Base-by-base conservation (phyloP, 176 grass and related monocot species). In the Aechmea fasciata region DNA sequence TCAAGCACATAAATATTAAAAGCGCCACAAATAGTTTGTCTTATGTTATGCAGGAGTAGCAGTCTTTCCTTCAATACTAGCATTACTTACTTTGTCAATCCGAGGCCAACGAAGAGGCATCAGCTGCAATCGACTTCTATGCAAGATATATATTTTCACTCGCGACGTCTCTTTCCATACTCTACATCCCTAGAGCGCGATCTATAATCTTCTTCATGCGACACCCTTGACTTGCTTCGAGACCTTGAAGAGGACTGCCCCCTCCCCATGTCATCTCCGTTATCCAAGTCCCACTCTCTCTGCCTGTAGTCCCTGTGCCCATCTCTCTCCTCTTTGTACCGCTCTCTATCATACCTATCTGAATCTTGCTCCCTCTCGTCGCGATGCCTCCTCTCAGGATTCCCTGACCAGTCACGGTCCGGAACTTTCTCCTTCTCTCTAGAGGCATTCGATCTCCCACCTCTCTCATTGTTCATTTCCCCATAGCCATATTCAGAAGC, bases 331-430 rank as follows among this genome's bases (percentile, higher is more conserved):
- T 53, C 14, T 17, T 13, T 66, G 11, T 50, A 14, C 20, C 55
- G 55, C 10, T 67, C 74, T 18, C 28, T 68, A 47, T 76, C 50
- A 22, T 15, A 61, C 51, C 74, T 68, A 22, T 41, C 63, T 47
- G 24, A 12, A 67, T 57, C 74, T 24, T 52, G 51, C 51, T 76
- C 74, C 51, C 64, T 76, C 25, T 66, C 74, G 57, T 76, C 74
- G 15, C 28, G 74, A 51, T 68, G 28, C 51, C 74, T 76, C 51
- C 50, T 61, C 15, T 61, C 55, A 22, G 55, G 9, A 10, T 61
- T 76, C 28, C 64, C 74, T 11, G 73, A 49, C 73, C 63, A 76
- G 13, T 68, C 64, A n/a, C 64, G 64, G 9, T 64, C 64, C 13
- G 73, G 13, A 76, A 50, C 63, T 15, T 19, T 24, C 18, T 76